phyloP scores from a whole-genome alignment of 345 rosid genomes.

The Psidium friedrichsthalianum region DNA sequence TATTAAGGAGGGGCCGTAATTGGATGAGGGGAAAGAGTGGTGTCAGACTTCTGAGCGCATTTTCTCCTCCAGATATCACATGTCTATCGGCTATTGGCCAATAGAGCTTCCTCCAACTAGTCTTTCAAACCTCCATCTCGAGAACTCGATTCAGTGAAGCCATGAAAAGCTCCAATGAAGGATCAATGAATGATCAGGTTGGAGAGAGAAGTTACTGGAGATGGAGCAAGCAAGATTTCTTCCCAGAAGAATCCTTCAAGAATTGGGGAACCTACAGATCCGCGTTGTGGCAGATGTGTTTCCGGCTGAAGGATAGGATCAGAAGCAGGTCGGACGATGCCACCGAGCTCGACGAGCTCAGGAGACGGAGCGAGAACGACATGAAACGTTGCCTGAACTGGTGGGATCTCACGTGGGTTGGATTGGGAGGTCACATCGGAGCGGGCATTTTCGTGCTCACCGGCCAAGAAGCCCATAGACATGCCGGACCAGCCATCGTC shows the following conservation, averaged over 20 bases:
- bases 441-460: slow-evolving; percentile 50
- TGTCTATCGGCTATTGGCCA: too few species aligned
- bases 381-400: slow-evolving; percentile 53
- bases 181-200: not conserved
- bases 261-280: slow-evolving; percentile 28
- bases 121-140: not conserved
- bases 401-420: slow-evolving; percentile 52
- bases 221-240: slow-evolving; percentile 50
- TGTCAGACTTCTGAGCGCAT: too few species aligned
- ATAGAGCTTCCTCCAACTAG: not conserved
- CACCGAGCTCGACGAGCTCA: slow-evolving; percentile 19
- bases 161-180: not conserved
- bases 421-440: slow-evolving; percentile 40
- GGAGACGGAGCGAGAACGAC: slow-evolving; percentile 35
- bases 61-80: too few species aligned
- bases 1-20: too few species aligned
- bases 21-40: too few species aligned
- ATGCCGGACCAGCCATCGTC: slow-evolving; percentile 49
- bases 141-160: not conserved
- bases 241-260: slow-evolving; percentile 48
- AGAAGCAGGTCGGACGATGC: slow-evolving; percentile 30
- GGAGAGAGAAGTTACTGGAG: slow-evolving; percentile 32
- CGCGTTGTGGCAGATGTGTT: slow-evolving; percentile 24
- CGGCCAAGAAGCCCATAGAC: slow-evolving; percentile 26
- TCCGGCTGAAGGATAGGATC: slow-evolving; percentile 35